Evolutionary conservation across 2,329 filamentous ascomycete genomes (phyloP).

Genomic region (Colletotrichum sp.): DNA sequence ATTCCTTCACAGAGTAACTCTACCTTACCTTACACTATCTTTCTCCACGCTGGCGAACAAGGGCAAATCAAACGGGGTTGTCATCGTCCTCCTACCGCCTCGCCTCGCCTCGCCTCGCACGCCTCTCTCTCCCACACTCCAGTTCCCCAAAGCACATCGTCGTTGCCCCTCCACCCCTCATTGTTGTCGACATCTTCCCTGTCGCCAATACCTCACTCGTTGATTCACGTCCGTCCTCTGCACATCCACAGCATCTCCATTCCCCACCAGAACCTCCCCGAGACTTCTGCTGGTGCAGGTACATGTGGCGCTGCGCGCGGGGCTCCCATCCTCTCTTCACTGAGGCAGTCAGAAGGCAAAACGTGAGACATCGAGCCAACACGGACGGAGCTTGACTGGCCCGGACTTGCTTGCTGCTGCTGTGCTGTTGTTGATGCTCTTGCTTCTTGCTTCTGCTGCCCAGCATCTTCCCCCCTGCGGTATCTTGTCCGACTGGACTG

Average conservation of each 20-base stretch:
- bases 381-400: constrained; percentile 18
- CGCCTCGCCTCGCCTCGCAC: not conserved
- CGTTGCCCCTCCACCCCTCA: constrained; percentile 3
- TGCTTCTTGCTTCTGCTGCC: not conserved
- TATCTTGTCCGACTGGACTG: constrained; percentile 5
- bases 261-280: not conserved
- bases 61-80: not conserved
- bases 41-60: not conserved
- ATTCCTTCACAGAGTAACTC: not conserved
- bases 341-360: constrained; percentile 17
- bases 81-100: not conserved
- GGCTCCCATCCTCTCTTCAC: constrained; percentile 14
- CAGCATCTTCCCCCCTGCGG: not conserved
- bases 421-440: not conserved
- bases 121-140: not conserved
- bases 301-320: constrained; percentile 10
- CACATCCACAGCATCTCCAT: not conserved
- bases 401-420: not conserved
- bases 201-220: constrained; percentile 14
- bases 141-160: not conserved
- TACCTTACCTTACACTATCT: not conserved
- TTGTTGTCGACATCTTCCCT: constrained; percentile 19
- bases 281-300: not conserved
- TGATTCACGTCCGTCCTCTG: not conserved
- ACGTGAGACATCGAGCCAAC: constrained; percentile 19